Percentiles rank a stretch among this genome's conserved stretches.
Conservation (phyloP, 306 rosid genomes). For the Vicia faba region DNA sequence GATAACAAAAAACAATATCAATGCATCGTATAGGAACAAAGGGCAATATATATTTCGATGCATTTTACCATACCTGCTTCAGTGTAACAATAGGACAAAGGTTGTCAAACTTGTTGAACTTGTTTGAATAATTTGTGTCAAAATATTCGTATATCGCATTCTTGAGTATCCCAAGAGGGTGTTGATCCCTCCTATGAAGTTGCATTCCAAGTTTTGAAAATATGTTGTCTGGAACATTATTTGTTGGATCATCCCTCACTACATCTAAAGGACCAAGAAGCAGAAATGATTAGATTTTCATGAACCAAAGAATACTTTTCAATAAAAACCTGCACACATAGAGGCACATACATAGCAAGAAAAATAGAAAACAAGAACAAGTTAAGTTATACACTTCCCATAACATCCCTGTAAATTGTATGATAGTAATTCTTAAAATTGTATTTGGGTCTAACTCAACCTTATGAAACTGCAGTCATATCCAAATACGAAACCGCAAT, state of each 20-base stretch:
- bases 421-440: too few relatives aligned
- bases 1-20: constrained; percentile 12
- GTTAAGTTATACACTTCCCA: constrained; percentile 10
- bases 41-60: constrained; percentile 6
- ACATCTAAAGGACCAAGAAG: constrained; percentile 62
- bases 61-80: constrained; percentile 60
- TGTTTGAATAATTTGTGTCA: constrained; percentile 68
- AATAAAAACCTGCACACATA: constrained; percentile 5
- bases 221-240: constrained; percentile 88
- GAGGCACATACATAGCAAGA: constrained; percentile 17
- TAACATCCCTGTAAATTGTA: too few relatives aligned
- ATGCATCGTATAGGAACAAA: constrained; percentile 19
- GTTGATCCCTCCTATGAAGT: constrained; percentile 87
- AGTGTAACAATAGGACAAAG: constrained; percentile 80
- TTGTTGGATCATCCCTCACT: constrained; percentile 87
- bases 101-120: constrained; percentile 82
- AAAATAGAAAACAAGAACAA: constrained; percentile 13
- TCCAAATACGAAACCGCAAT: too few relatives aligned
- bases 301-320: not conserved
- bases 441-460: too few relatives aligned
- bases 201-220: constrained; percentile 90
- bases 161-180: constrained; percentile 90
- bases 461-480: too few relatives aligned
- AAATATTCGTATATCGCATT: constrained; percentile 82
- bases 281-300: constrained; percentile 11